Evolutionary conservation across 805 yeast genomes (phyloP).

Genomic region (Yarrowia yakushimensis): DNA sequence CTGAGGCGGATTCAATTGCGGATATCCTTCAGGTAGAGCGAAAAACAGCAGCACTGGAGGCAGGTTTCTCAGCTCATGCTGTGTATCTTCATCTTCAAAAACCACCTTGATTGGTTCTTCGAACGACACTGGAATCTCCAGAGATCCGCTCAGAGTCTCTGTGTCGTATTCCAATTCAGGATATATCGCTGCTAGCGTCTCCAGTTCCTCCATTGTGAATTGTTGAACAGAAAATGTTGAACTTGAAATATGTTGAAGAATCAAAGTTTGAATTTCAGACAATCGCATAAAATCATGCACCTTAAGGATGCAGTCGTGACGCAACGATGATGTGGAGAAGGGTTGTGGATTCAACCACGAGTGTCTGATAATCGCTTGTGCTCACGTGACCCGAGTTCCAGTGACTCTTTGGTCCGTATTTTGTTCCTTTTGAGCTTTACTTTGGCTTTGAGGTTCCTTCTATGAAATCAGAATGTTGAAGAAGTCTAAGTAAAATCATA

Average conservation of each 20-base stretch:
- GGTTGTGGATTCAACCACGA: too few relatives aligned
- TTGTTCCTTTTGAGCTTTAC: too few relatives aligned
- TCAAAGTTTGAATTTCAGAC: background rate
- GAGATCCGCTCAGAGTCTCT: background rate
- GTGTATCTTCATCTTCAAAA: background rate
- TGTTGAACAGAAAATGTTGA: too few relatives aligned
- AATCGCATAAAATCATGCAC: background rate
- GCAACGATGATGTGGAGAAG: too few relatives aligned
- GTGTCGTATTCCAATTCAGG: constrained; percentile 5
- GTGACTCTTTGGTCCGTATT: too few relatives aligned
- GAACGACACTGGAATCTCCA: background rate
- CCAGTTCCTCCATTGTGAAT: constrained; percentile 20
- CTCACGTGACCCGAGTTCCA: too few relatives aligned
- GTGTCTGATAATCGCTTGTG: too few relatives aligned
- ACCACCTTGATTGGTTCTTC: background rate
- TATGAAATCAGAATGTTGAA: too few relatives aligned
- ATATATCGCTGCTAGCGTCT: constrained; percentile 18
- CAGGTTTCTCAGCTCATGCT: background rate
- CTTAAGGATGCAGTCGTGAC: too few relatives aligned
- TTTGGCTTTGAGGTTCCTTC: too few relatives aligned
- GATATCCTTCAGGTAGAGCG: background rate
- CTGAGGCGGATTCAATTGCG: background rate
- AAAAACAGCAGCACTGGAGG: constrained; percentile 1
- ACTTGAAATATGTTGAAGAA: too few relatives aligned
- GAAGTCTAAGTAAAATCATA: too few relatives aligned